These are phyloP conservation scores for Arabidopsis suecica DNA, from an alignment of 345 rosid genomes.

Conservation along the genomic window DNA sequence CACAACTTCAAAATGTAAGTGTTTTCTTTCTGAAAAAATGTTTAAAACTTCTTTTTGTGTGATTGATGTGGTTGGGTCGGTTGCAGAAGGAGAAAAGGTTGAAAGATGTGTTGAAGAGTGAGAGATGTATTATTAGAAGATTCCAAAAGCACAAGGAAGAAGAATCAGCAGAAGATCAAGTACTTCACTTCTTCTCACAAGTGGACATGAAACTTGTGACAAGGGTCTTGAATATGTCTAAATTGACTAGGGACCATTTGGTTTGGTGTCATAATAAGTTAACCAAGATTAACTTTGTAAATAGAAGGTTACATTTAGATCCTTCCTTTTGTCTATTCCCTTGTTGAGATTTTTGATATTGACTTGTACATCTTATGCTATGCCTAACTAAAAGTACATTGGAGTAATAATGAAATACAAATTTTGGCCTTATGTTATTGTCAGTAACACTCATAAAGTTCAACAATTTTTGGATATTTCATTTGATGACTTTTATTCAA, in stretches of 20 bases:
- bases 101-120: constrained; percentile 63
- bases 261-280: constrained; percentile 78
- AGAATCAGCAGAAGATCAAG: constrained; percentile 55
- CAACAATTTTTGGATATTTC: not conserved
- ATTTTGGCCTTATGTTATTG: not conserved
- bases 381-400: not conserved
- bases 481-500: not conserved
- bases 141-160: constrained; percentile 58
- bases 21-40: not conserved
- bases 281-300: constrained; percentile 65
- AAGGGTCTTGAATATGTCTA: constrained; percentile 84
- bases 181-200: constrained; percentile 80
- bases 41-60: not conserved
- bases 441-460: not conserved
- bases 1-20: constrained; percentile 70
- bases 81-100: constrained; percentile 76
- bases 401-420: constrained; percentile 21
- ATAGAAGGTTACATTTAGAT: constrained; percentile 72
- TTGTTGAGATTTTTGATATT: constrained; percentile 44
- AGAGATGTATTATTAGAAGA: constrained; percentile 63
- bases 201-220: constrained; percentile 89
- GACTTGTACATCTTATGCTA: not conserved
- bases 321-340: constrained; percentile 84
- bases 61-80: constrained; percentile 5
- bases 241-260: constrained; percentile 72